Conservation (phyloP, 352 stramenopile genomes). For the Nothophytophthora sp. region DNA sequence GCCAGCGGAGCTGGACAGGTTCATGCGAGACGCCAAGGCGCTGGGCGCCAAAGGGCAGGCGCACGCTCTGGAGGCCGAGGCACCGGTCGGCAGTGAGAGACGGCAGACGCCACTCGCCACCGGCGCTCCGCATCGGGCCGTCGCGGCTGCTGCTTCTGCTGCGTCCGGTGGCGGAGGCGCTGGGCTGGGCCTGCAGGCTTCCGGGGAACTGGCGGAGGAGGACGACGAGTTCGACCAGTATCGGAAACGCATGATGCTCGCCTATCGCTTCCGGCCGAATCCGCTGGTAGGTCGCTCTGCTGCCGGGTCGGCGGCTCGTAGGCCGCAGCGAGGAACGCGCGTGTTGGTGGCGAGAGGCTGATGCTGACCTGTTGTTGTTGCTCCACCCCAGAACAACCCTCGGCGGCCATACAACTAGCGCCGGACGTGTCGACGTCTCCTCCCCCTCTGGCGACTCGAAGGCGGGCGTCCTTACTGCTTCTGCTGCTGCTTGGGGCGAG, state of each 20-base stretch:
- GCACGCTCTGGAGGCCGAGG: slow-evolving; percentile 3
- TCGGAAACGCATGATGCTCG: slow-evolving; percentile 26
- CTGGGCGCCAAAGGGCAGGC: neutral
- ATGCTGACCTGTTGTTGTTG: too few relatives aligned
- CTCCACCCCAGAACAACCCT: slow-evolving; percentile 25
- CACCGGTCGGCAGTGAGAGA: slow-evolving; percentile 13
- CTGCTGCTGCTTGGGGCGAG: slow-evolving; percentile 25
- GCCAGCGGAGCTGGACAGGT: too few relatives aligned
- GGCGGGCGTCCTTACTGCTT: neutral
- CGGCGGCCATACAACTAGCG: slow-evolving; percentile 15
- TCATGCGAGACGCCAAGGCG: neutral
- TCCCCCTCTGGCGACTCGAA: neutral
- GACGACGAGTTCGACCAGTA: slow-evolving; percentile 31
- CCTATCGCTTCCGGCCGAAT: slow-evolving; percentile 23
- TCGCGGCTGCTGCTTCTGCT: slow-evolving; percentile 8
- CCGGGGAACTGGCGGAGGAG: slow-evolving; percentile 4
- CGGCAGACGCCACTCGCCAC: slow-evolving; percentile 4
- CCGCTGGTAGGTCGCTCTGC: slow-evolving; percentile 13
- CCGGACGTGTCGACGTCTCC: too few relatives aligned
- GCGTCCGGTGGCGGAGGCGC: slow-evolving; percentile 14
- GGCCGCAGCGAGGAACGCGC: too few relatives aligned
- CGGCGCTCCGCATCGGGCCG: neutral
- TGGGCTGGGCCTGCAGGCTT: slow-evolving; percentile 3
- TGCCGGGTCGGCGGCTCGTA: too few relatives aligned
- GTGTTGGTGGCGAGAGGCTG: too few relatives aligned